Percentiles rank a stretch among this genome's conserved stretches.
Evolutionary conservation across 768 basidiomycete genomes (phyloP).

Genomic region (Cantharellus anzutake): DNA sequence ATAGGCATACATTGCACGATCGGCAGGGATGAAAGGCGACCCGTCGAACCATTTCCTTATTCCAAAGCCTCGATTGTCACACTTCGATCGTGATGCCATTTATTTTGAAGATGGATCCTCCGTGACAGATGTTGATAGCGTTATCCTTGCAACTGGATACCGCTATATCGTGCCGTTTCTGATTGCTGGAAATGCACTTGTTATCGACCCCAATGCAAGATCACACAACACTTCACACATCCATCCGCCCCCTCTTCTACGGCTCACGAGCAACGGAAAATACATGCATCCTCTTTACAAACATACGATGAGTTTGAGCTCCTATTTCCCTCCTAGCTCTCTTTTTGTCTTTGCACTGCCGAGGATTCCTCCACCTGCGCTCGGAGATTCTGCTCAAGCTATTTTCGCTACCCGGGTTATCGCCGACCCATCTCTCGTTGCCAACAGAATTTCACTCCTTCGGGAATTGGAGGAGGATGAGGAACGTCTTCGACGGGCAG

Average conservation of each 20-base stretch:
- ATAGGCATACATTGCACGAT: no score
- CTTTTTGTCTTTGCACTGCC: constrained; percentile 38
- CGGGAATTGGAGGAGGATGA: constrained; percentile 25
- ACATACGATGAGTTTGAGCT: constrained; percentile 34
- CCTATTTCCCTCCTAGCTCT: constrained; percentile 28
- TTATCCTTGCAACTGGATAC: constrained; percentile 40
- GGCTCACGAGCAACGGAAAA: constrained; percentile 28
- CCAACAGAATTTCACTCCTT: constrained; percentile 23
- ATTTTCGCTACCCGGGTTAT: constrained; percentile 29
- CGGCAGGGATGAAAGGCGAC: no score
- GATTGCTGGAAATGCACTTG: constrained; percentile 8
- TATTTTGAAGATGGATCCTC: constrained; percentile 30
- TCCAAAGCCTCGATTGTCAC: constrained; percentile 26
- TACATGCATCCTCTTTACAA: constrained; percentile 37
- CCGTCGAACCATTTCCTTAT: background rate
- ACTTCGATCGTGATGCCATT: constrained; percentile 27
- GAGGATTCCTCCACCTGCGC: constrained; percentile 27
- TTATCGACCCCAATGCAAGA: background rate
- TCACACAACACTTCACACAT: background rate
- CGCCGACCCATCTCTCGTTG: constrained; percentile 24
- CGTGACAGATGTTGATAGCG: constrained; percentile 23
- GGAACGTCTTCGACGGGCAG: constrained; percentile 21
- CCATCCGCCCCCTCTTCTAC: background rate
- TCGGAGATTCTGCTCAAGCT: constrained; percentile 32
- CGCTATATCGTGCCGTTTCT: constrained; percentile 33